Evolutionary conservation across 2,329 filamentous ascomycete genomes (phyloP).

Genomic region (Meredithiella fracta): DNA sequence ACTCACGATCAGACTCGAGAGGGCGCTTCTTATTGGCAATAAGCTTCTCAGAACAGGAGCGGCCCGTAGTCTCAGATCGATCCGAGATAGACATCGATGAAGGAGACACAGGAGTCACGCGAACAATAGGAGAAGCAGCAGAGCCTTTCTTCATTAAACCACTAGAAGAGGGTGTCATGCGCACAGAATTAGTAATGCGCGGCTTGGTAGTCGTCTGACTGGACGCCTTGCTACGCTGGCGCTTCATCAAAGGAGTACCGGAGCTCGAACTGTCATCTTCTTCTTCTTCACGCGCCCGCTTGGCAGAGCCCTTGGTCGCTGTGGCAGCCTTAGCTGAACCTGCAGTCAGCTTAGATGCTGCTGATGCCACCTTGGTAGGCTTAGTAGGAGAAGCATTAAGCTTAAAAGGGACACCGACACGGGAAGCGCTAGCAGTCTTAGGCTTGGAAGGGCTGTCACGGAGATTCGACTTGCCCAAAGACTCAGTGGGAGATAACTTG

Average conservation of each 20-base stretch:
- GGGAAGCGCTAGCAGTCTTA: neutral
- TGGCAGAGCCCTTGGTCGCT: slow-evolving; percentile 20
- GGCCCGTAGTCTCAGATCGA: neutral
- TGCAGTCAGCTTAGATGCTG: slow-evolving; percentile 2
- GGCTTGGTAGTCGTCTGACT: neutral
- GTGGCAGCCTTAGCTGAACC: slow-evolving; percentile 8
- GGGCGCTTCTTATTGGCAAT: slow-evolving; percentile 19
- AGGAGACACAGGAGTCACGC: slow-evolving; percentile 7
- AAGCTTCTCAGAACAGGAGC: slow-evolving; percentile 18
- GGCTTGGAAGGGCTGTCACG: slow-evolving; percentile 10
- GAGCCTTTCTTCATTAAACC: slow-evolving; percentile 3
- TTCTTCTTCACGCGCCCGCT: slow-evolving; percentile 36
- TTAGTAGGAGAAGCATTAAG: slow-evolving; percentile 16
- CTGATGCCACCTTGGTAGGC: slow-evolving; percentile 16
- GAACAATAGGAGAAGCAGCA: slow-evolving; percentile 4
- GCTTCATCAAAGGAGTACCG: slow-evolving; percentile 39
- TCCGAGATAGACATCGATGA: slow-evolving; percentile 8
- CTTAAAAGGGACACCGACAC: neutral
- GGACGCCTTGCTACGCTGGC: slow-evolving; percentile 33
- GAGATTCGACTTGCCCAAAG: neutral
- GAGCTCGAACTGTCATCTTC: slow-evolving; percentile 42
- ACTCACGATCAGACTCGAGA: slow-evolving; percentile 14
- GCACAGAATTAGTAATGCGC: slow-evolving; percentile 3
- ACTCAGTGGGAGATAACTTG: slow-evolving; percentile 6
- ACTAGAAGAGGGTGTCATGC: slow-evolving; percentile 8